These are phyloP conservation scores for Fraxinus pennsylvanica DNA, from an alignment of 257 asterid species.

Conservation along the genomic window DNA sequence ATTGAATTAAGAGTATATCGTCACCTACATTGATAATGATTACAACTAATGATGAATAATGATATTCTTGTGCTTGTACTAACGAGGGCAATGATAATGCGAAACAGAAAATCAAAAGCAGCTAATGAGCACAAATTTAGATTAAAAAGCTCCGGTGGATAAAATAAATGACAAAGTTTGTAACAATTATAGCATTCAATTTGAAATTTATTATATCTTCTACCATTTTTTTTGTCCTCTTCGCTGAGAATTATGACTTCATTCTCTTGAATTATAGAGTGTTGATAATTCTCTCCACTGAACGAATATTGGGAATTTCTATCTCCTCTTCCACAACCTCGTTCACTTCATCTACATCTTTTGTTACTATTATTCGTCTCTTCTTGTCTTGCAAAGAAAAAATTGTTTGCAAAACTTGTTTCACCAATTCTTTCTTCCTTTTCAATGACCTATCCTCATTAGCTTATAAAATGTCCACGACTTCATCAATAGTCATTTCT, in stretches of 20 bases:
- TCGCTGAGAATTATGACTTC: neutral
- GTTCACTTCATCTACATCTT: neutral
- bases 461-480: neutral
- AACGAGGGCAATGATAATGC: too few relatives aligned
- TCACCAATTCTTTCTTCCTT: too few relatives aligned
- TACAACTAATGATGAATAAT: too few relatives aligned
- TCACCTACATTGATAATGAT: too few relatives aligned
- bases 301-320: too few relatives aligned
- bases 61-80: too few relatives aligned
- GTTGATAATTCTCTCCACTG: neutral
- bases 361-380: neutral
- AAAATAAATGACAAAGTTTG: too few relatives aligned
- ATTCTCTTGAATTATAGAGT: neutral
- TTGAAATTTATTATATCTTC: neutral
- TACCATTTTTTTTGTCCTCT: neutral
- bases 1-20: too few relatives aligned
- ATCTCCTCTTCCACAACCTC: neutral
- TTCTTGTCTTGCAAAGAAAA: neutral
- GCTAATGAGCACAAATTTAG: too few relatives aligned
- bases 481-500: neutral
- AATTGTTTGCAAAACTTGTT: neutral
- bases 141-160: too few relatives aligned
- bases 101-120: too few relatives aligned
- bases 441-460: neutral
- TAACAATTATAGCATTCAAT: neutral